Conservation (phyloP, 1,139 yeast genomes). For the Candida pseudocylindracea region DNA sequence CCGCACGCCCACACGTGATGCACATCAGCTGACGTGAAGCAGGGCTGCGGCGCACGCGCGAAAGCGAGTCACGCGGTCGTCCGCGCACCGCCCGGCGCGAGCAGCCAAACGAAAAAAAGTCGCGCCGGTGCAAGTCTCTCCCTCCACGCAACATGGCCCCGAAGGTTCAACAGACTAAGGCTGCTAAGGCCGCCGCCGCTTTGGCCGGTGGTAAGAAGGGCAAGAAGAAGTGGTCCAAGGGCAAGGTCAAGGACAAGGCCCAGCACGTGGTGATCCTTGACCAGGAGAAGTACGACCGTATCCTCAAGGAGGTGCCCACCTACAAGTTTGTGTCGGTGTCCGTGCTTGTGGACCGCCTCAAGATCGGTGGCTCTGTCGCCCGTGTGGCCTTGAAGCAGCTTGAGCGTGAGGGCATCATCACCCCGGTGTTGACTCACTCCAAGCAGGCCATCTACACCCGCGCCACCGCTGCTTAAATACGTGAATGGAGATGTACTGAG, state of each 20-base stretch:
- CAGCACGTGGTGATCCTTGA: constrained; percentile 94
- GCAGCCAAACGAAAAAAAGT: neutral
- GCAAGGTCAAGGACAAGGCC: constrained; percentile 99
- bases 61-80: neutral
- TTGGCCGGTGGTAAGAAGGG: constrained; percentile 99
- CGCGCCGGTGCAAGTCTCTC: neutral
- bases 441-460: constrained; percentile 93
- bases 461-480: constrained; percentile 17
- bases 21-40: constrained; percentile 2
- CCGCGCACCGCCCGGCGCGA: neutral
- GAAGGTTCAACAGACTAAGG: constrained; percentile 97
- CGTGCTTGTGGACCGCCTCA: constrained; percentile 96
- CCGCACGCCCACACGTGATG: constrained; percentile 2
- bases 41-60: neutral
- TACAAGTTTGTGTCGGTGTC: constrained; percentile 97
- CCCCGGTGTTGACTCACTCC: constrained; percentile 88
- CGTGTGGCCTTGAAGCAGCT: constrained; percentile 95
- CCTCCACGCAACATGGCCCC: constrained; percentile 64
- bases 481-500: neutral
- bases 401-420: constrained; percentile 88
- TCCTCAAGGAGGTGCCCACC: constrained; percentile 97
- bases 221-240: constrained; percentile 99
- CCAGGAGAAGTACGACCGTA: constrained; percentile 98
- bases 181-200: constrained; percentile 99
- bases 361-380: constrained; percentile 98